These are phyloP conservation scores for Neurospora pannonica DNA, from an alignment of 495 filamentous ascomycete species.

Conservation along the genomic window DNA sequence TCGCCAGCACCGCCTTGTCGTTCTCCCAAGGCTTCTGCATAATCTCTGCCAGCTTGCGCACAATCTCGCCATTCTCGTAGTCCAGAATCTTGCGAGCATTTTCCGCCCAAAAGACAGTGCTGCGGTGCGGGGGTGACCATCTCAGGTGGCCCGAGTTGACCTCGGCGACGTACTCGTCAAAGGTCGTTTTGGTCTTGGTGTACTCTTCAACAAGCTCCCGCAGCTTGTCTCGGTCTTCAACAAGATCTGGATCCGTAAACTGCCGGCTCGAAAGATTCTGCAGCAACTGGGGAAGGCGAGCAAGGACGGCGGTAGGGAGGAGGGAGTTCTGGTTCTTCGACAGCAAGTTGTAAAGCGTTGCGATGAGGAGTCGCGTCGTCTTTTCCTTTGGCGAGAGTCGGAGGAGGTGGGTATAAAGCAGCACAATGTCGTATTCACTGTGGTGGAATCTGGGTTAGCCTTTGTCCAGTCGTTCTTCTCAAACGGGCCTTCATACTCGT, in stretches of 20 bases:
- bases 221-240: constrained; percentile 71
- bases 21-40: constrained; percentile 78
- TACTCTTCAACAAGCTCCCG: constrained; percentile 82
- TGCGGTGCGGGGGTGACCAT: constrained; percentile 93
- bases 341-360: constrained; percentile 80
- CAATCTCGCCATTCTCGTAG: constrained; percentile 64
- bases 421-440: constrained; percentile 85
- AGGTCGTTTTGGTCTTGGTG: constrained; percentile 91
- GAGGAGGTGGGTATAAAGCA: constrained; percentile 81
- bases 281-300: constrained; percentile 71
- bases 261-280: constrained; percentile 74
- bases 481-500: constrained; percentile 51
- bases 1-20: constrained; percentile 92
- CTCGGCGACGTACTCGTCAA: constrained; percentile 91
- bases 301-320: constrained; percentile 71
- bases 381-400: constrained; percentile 95
- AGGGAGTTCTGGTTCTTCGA: constrained; percentile 64
- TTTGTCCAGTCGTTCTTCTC: constrained; percentile 9
- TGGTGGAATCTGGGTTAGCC: constrained; percentile 1
- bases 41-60: constrained; percentile 79
- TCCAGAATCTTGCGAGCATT: constrained; percentile 92
- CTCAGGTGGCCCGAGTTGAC: constrained; percentile 79
- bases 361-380: constrained; percentile 83
- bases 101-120: constrained; percentile 84
- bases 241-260: constrained; percentile 78